Conservation (phyloP, 2,329 filamentous ascomycete genomes). For the Claviceps fusiformis region DNA sequence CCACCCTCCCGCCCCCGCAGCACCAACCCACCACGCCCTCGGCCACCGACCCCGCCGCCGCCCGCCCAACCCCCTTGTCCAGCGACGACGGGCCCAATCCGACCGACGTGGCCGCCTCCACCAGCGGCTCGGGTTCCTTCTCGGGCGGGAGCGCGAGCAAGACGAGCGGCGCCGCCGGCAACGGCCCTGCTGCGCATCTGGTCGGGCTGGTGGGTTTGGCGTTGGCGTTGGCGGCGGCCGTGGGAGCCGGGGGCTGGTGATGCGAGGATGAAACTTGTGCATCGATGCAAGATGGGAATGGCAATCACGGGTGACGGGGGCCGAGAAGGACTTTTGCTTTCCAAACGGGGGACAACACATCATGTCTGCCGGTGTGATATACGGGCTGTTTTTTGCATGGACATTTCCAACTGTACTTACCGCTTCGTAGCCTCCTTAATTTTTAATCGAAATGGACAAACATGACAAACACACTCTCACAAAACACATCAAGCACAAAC, state of each 20-base stretch:
- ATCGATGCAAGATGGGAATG: no score
- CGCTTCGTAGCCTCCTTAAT: neutral
- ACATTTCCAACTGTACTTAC: neutral
- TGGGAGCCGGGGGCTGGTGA: constrained; percentile 17
- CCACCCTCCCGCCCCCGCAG: constrained; percentile 10
- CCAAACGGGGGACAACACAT: neutral
- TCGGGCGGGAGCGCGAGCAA: constrained; percentile 8
- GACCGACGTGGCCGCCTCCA: constrained; percentile 9
- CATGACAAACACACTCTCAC: neutral
- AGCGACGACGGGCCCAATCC: constrained; percentile 7
- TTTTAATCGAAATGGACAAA: neutral
- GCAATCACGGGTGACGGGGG: no score
- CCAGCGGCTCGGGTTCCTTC: constrained; percentile 4
- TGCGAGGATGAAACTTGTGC: no score
- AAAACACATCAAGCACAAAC: neutral
- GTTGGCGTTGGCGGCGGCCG: constrained; percentile 25
- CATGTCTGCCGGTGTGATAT: neutral
- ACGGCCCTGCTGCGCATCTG: neutral
- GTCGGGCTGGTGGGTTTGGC: constrained; percentile 18
- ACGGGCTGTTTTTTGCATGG: neutral
- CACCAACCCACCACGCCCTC: constrained; percentile 8
- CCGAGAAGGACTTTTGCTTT: no score
- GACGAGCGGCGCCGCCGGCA: constrained; percentile 13
- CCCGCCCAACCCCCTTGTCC: constrained; percentile 8
- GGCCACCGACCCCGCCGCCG: neutral